Percentiles rank a stretch among this genome's conserved stretches.
These are phyloP conservation scores for Populus pruinosa DNA, from an alignment of 345 rosid species.

Conservation along the genomic window DNA sequence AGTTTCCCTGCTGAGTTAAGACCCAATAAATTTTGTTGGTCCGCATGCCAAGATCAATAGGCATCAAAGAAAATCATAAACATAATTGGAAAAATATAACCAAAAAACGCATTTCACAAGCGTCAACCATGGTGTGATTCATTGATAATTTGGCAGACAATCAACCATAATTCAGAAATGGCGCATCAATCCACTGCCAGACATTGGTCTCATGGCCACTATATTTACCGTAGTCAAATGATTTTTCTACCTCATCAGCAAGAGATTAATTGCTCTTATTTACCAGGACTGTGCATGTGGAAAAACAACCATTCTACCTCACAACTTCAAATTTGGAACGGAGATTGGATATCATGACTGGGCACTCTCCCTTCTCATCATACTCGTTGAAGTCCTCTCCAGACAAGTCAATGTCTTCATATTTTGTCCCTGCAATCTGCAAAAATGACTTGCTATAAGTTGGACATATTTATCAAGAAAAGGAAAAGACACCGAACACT, in stretches of 20 bases:
- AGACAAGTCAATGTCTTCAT: constrained; percentile 66
- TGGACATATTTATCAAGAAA: not conserved
- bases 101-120: not conserved
- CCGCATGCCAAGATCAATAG: not conserved
- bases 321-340: constrained; percentile 58
- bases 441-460: constrained; percentile 13
- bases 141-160: not conserved
- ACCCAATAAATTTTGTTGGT: not conserved
- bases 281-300: constrained; percentile 15
- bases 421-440: constrained; percentile 62
- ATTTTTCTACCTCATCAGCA: constrained; percentile 14
- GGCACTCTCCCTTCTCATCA: constrained; percentile 81
- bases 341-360: constrained; percentile 82
- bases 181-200: not conserved
- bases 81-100: not conserved
- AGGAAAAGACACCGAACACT: not conserved
- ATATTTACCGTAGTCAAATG: constrained; percentile 1
- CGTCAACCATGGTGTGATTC: not conserved
- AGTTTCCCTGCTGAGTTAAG: not conserved
- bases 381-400: constrained; percentile 70
- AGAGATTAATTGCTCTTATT: constrained; percentile 18
- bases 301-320: constrained; percentile 35
- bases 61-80: not conserved
- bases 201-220: constrained; percentile 8
- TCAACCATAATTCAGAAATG: not conserved